Percentiles rank a stretch among this genome's conserved stretches.
phyloP scores from a whole-genome alignment of 352 stramenopile species.

The Globisporangium paddicum region DNA sequence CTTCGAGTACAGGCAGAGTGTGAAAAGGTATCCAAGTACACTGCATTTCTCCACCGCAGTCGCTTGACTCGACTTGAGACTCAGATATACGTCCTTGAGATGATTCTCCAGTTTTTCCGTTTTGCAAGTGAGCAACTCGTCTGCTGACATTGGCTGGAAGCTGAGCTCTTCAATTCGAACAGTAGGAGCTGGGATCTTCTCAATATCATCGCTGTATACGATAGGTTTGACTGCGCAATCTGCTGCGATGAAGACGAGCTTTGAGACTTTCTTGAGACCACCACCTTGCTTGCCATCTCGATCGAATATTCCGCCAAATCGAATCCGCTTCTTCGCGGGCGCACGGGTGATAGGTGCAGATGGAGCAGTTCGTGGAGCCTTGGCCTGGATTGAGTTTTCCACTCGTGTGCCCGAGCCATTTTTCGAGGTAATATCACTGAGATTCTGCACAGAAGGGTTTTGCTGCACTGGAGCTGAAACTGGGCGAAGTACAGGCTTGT shows the following conservation, averaged over 20 bases:
- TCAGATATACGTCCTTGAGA: conserved; percentile 72
- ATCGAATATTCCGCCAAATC: conserved; percentile 26
- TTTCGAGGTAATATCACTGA: neutral
- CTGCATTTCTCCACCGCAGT: conserved; percentile 29
- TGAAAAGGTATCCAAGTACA: conserved; percentile 56
- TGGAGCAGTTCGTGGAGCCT: conserved; percentile 27
- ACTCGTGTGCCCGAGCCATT: neutral
- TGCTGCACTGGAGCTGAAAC: conserved; percentile 16
- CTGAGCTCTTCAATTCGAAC: conserved; percentile 25
- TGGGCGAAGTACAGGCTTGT: conserved; percentile 8
- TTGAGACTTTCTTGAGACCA: conserved; percentile 38
- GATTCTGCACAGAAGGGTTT: neutral
- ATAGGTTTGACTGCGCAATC: conserved; percentile 65
- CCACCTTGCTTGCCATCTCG: conserved; percentile 24
- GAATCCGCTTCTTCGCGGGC: conserved; percentile 1
- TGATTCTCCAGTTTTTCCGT: conserved; percentile 60
- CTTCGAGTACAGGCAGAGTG: conserved; percentile 41
- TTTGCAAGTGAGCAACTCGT: conserved; percentile 34
- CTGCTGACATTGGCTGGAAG: conserved; percentile 33
- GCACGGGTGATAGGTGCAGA: conserved; percentile 5
- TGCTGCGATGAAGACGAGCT: conserved; percentile 52
- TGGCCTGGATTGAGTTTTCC: neutral
- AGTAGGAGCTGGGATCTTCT: conserved; percentile 24
- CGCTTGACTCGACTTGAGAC: conserved; percentile 38
- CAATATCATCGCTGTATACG: conserved; percentile 46